A percentile compares a stretch with the other conserved stretches of the same genome.
Evolutionary conservation across 83 land plant genomes (phyloP).

Genomic region (Picea engelmannii): DNA sequence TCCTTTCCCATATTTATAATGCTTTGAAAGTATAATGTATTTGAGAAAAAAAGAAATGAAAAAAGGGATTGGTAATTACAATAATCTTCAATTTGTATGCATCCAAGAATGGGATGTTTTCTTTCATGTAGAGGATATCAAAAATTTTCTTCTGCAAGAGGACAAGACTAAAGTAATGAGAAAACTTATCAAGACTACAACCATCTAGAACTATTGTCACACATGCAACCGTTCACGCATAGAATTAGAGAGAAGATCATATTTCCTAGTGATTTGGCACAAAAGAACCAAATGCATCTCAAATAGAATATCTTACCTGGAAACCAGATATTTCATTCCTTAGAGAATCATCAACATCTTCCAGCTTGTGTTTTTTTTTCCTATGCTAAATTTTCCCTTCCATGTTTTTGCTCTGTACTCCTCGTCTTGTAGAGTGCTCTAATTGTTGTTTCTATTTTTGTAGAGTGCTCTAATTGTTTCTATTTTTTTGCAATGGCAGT

Average conservation of each 20-base stretch:
- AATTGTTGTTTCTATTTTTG: too few species aligned
- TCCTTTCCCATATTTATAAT: too few species aligned
- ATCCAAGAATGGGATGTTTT: conserved; percentile 57
- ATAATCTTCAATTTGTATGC: conserved; percentile 45
- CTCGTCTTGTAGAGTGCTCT: conserved; percentile 8
- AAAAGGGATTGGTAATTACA: conserved; percentile 31
- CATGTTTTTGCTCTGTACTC: conserved; percentile 42
- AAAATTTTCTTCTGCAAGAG: conserved; percentile 59
- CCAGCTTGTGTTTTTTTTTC: conserved; percentile 70
- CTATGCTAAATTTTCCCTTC: conserved; percentile 71
- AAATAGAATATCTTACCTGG: conserved; percentile 30
- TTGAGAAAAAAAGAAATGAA: not conserved
- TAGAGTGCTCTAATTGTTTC: too few species aligned
- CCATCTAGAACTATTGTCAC: not conserved
- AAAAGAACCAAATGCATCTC: too few species aligned
- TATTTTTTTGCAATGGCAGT: too few species aligned
- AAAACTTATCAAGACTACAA: not conserved
- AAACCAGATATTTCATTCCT: conserved; percentile 40
- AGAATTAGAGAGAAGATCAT: too few species aligned
- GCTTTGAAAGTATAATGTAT: not conserved
- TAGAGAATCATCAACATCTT: conserved; percentile 44
- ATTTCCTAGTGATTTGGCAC: too few species aligned
- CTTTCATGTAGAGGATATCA: conserved; percentile 55
- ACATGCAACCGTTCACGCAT: not conserved
- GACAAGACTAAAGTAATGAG: too few species aligned